Conservation (phyloP, 2,329 filamentous ascomycete species). For the Thermothelomyces thermophilus region DNA sequence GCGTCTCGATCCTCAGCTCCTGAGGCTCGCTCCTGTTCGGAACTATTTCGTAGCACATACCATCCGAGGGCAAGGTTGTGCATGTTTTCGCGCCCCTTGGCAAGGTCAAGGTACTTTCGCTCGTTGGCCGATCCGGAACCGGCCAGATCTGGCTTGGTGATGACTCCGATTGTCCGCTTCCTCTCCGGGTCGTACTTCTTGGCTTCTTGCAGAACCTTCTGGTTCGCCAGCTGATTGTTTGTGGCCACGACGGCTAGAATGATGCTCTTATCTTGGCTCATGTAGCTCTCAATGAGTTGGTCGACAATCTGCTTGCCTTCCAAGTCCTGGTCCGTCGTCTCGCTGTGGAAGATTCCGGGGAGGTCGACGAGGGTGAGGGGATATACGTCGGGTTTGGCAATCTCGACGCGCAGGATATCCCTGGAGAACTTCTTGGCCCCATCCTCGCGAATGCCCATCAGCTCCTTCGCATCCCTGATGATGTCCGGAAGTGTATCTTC, state of each 20-base stretch:
- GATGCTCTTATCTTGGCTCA: constrained; percentile 49
- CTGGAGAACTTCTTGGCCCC: constrained; percentile 11
- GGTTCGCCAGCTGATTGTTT: constrained; percentile 50
- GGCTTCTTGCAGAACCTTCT: constrained; percentile 48
- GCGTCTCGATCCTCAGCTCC: constrained; percentile 18
- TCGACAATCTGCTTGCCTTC: constrained; percentile 38
- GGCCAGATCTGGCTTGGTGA: constrained; percentile 48
- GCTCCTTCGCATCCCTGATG: constrained; percentile 33
- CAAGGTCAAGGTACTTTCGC: constrained; percentile 32
- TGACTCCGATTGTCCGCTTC: constrained; percentile 46
- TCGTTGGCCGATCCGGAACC: constrained; percentile 33
- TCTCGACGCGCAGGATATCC: constrained; percentile 31
- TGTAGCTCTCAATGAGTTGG: constrained; percentile 48
- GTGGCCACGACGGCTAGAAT: constrained; percentile 53
- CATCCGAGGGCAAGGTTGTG: constrained; percentile 24
- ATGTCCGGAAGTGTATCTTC: constrained; percentile 29
- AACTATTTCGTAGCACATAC: constrained; percentile 40
- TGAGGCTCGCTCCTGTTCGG: constrained; percentile 17
- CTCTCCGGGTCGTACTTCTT: constrained; percentile 30
- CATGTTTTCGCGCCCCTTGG: constrained; percentile 24
- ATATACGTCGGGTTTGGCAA: constrained; percentile 39
- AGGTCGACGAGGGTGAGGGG: constrained; percentile 55
- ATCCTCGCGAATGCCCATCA: constrained; percentile 41
- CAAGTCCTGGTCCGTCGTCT: constrained; percentile 37
- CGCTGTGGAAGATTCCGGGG: constrained; percentile 46